Percentiles rank a stretch among this genome's conserved stretches.
Conservation (phyloP, 257 asterid genomes). For the Nicotiana noctiflora region DNA sequence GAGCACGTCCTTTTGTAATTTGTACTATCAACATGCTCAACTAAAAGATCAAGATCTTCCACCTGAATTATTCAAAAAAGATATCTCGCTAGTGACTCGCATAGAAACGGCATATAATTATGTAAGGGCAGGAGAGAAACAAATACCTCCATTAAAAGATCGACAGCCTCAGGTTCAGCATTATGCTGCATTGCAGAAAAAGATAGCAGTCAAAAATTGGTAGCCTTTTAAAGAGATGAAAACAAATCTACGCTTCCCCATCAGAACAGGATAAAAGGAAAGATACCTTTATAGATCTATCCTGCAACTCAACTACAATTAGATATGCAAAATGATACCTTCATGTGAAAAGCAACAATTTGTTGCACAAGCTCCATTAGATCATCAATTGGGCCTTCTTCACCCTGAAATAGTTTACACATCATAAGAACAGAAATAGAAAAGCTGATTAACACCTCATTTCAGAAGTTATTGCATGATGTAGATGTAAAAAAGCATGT, state of each 20-base stretch:
- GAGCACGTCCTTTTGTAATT: conserved; percentile 77
- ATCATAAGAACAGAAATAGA: not conserved
- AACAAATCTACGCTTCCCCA: not conserved
- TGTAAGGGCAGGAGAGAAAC: not conserved
- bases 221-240: not conserved
- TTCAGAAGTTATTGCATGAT: not conserved
- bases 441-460: not conserved
- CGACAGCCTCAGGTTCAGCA: conserved; percentile 87
- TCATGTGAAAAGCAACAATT: conserved; percentile 90
- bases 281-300: not conserved
- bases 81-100: not conserved
- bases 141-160: conserved; percentile 78
- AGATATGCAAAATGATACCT: conserved; percentile 34
- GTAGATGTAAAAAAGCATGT: not conserved
- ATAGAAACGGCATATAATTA: not conserved
- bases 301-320: conserved; percentile 1
- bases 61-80: conserved; percentile 37
- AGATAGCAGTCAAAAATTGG: not conserved
- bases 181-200: conserved; percentile 60
- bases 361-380: conserved; percentile 82
- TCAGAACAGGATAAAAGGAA: not conserved
- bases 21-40: conserved; percentile 62
- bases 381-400: conserved; percentile 60
- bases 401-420: conserved; percentile 33
- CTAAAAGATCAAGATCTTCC: conserved; percentile 81